Conservation (phyloP, 2,329 filamentous ascomycete species). For the Penicillium nordicum region DNA sequence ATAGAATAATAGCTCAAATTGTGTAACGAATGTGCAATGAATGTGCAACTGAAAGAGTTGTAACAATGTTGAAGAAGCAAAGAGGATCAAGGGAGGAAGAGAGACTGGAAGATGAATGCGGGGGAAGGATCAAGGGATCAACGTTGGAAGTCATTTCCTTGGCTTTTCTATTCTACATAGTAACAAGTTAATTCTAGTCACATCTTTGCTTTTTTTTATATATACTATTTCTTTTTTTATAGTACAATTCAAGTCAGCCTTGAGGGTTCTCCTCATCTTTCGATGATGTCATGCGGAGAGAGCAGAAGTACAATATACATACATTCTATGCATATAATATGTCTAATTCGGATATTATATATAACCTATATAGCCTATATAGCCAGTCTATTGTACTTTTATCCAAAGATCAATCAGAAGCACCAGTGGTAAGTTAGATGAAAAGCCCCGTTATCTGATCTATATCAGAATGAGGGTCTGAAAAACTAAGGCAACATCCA, state of each 20-base stretch:
- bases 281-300: constrained; percentile 28
- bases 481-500: no score
- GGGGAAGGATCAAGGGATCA: constrained; percentile 13
- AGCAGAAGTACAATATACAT: neutral
- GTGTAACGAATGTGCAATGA: constrained; percentile 10
- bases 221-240: neutral
- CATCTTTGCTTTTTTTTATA: no score
- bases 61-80: neutral
- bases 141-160: constrained; percentile 1
- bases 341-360: neutral
- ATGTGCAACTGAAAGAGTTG: neutral
- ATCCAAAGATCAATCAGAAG: neutral
- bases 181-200: neutral
- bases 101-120: constrained; percentile 14
- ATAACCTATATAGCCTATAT: no score
- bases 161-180: neutral
- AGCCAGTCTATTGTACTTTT: no score
- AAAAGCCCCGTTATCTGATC: neutral
- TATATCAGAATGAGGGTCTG: neutral
- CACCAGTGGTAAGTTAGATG: neutral
- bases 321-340: neutral
- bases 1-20: neutral
- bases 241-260: neutral
- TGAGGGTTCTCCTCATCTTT: neutral
- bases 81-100: neutral